Conservation (phyloP, 2,329 filamentous ascomycete species). For the Colletotrichum zoysiae region DNA sequence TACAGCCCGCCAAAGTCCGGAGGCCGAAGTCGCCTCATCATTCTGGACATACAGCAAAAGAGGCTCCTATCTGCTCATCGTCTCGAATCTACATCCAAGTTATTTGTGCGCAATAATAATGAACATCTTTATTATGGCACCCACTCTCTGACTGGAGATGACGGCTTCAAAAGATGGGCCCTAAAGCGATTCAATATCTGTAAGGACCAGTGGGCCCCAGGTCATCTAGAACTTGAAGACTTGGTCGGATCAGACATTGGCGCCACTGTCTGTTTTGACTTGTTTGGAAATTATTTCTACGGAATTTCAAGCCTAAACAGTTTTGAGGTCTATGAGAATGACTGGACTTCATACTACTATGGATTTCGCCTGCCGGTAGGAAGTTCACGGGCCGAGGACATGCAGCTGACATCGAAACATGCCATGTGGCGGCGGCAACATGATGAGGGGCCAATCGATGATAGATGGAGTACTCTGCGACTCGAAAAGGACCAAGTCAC, state of each 20-base stretch:
- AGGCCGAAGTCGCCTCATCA: conserved; percentile 64
- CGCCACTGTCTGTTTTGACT: conserved; percentile 77
- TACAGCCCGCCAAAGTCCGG: conserved; percentile 58
- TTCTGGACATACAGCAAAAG: conserved; percentile 56
- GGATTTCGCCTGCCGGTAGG: conserved; percentile 73
- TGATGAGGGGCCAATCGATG: conserved; percentile 77
- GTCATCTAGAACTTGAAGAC: conserved; percentile 65
- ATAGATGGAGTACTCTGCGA: conserved; percentile 77
- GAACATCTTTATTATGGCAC: conserved; percentile 76
- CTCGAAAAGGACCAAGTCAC: conserved; percentile 71
- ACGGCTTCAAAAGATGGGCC: conserved; percentile 73
- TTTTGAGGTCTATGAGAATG: conserved; percentile 71
- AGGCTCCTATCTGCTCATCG: conserved; percentile 56
- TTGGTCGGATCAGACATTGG: conserved; percentile 75
- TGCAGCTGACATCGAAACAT: conserved; percentile 57
- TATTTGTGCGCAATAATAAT: conserved; percentile 76
- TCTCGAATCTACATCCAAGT: conserved; percentile 62
- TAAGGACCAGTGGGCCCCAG: conserved; percentile 54
- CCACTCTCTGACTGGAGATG: conserved; percentile 64
- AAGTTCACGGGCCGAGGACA: conserved; percentile 53
- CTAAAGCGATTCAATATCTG: conserved; percentile 66
- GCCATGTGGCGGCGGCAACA: conserved; percentile 76
- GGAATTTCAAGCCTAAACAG: conserved; percentile 75
- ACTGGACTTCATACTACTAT: conserved; percentile 78
- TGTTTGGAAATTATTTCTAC: conserved; percentile 76